Evolutionary conservation across 164 flowering plant species (phyloP), one percentile per base, ranked within the genome.

Genomic region (Piper betle): DNA sequence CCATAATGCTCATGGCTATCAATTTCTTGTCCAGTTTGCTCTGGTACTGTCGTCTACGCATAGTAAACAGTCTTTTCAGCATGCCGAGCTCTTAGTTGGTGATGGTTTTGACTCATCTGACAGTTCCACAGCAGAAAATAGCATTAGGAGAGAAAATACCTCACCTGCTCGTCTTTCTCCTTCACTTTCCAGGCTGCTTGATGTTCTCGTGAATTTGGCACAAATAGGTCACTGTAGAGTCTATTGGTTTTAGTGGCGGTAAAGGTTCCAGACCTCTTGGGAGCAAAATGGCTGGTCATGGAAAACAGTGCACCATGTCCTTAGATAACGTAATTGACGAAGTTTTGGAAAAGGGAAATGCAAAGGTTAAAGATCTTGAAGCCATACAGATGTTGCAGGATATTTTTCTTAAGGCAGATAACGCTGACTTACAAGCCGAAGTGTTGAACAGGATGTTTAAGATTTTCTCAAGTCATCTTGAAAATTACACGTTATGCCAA

Each of bases 1-100:
- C 66, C 97, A 83, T 64, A 94, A 91, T 78, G 97, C 96, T 40
- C 99, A 94, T 76, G 99, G 99, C 39, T 88, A 94, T 76, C 99
- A 87, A 61, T 94, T 85, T 71, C 91, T 94, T 69, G 97, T 88
- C 58, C 97, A 83, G 71, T 94, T 91, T 80, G 97, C 94, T 3
- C 71, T 94, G 65, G 56, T 72, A 58, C 81, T 94, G 33, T 84
- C 93, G 17, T 63, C 74, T 52, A 63, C 83, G 77, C 77, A 84
- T 52, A 81, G 73, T 53, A 74, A 72, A 66, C 79, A 67, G 74
- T 76, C 62, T 50, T 39, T 55, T 74, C 81, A 76, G 58, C 62
- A 73, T 61, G 41, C 52, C 25, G 18, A 68, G 13, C 66, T 66
- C 61, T 55, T 52, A 64, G 57, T 66, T 68, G 60, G 60, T 55